Evolutionary conservation across 2,329 filamentous ascomycete genomes (phyloP).

Genomic region (Fusarium sterilihyphosum): DNA sequence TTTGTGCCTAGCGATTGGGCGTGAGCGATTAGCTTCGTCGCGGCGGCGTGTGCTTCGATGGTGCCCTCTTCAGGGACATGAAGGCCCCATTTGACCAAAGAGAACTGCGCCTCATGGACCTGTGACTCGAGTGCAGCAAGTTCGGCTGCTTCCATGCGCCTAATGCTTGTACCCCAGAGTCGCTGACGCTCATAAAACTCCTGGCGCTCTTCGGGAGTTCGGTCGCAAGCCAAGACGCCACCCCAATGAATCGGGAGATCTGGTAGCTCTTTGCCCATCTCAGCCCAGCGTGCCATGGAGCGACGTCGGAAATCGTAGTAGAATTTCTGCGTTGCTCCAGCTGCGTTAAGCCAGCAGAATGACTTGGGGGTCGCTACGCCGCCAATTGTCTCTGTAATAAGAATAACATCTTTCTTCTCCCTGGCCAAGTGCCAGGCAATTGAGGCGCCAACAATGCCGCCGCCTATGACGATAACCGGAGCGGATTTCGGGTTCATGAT

Average conservation of each 20-base stretch:
- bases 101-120: not conserved
- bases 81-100: conserved; percentile 3
- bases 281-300: conserved; percentile 14
- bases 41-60: conserved; percentile 13
- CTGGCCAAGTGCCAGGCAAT: conserved; percentile 24
- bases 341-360: conserved; percentile 30
- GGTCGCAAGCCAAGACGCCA: conserved; percentile 10
- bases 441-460: conserved; percentile 26
- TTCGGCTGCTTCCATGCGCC: not conserved
- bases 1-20: not conserved
- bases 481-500: not conserved
- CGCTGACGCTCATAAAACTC: not conserved
- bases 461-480: conserved; percentile 10
- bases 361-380: not conserved
- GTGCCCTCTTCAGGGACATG: conserved; percentile 17
- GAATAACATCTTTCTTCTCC: not conserved
- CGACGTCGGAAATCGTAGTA: conserved; percentile 22
- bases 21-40: not conserved
- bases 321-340: not conserved
- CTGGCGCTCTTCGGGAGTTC: not conserved
- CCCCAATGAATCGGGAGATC: conserved; percentile 13
- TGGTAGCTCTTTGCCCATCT: conserved; percentile 7
- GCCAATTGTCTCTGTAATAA: not conserved
- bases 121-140: not conserved
- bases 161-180: not conserved